phyloP scores from a whole-genome alignment of 257 asterid species.

The Henckelia pumila region DNA sequence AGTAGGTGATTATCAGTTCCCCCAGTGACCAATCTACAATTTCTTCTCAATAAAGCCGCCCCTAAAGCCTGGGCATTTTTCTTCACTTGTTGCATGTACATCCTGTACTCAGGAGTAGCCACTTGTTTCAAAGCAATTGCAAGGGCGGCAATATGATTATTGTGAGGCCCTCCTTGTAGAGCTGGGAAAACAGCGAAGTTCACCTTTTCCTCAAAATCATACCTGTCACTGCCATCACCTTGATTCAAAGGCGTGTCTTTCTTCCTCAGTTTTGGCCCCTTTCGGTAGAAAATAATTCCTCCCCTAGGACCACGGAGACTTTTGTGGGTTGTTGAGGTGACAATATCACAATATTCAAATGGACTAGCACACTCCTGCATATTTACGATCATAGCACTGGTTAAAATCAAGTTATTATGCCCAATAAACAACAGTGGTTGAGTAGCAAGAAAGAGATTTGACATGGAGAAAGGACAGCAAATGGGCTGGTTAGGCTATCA shows the following conservation, averaged over 20 bases:
- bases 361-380: slow-evolving; percentile 83
- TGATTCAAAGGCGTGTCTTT: slow-evolving; percentile 69
- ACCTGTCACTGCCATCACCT: slow-evolving; percentile 65
- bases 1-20: slow-evolving; percentile 89
- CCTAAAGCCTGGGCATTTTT: slow-evolving; percentile 78
- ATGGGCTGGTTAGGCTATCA: not conserved
- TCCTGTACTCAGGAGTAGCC: slow-evolving; percentile 78
- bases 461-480: not conserved
- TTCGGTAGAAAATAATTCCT: slow-evolving; percentile 84
- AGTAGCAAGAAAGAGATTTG: not conserved
- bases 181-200: slow-evolving; percentile 92
- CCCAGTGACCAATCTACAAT: slow-evolving; percentile 73
- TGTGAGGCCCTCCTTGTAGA: slow-evolving; percentile 96
- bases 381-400: slow-evolving; percentile 19
- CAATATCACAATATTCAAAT: slow-evolving; percentile 83
- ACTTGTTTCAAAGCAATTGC: slow-evolving; percentile 93
- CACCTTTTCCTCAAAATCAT: slow-evolving; percentile 92
- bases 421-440: not conserved
- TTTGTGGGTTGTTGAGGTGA: slow-evolving; percentile 92
- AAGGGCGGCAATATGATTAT: slow-evolving; percentile 90
- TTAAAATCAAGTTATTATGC: slow-evolving; percentile 20
- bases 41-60: slow-evolving; percentile 56
- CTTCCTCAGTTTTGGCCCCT: slow-evolving; percentile 74
- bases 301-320: slow-evolving; percentile 98
- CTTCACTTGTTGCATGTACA: slow-evolving; percentile 87